These are phyloP conservation scores for Thalassia testudinum DNA, from an alignment of 116 monocot genomes.

Conservation along the genomic window DNA sequence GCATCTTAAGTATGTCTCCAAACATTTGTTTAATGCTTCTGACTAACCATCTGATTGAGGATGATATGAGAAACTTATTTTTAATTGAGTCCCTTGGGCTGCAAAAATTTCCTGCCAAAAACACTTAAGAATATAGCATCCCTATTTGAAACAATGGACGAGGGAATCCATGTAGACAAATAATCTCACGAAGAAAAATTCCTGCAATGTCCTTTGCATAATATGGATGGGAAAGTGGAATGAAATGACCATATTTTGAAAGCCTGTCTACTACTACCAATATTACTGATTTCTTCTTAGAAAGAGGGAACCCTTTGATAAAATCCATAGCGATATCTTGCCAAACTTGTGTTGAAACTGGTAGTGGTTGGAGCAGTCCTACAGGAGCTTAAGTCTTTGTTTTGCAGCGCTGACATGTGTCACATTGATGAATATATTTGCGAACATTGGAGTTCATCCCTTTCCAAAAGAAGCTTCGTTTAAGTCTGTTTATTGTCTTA, in stretches of 20 bases:
- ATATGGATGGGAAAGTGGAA: slow-evolving; percentile 4
- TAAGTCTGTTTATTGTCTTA: neutral
- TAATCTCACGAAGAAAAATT: neutral
- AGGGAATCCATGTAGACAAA: slow-evolving; percentile 1
- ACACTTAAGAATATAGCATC: neutral
- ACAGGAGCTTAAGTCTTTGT: neutral
- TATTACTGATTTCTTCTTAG: neutral
- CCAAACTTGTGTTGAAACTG: slow-evolving; percentile 1
- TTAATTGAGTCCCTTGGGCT: neutral
- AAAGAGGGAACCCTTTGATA: slow-evolving; percentile 5
- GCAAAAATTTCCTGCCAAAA: slow-evolving; percentile 4
- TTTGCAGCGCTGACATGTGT: slow-evolving; percentile 3
- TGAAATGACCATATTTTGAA: slow-evolving; percentile 4
- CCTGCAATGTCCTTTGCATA: slow-evolving; percentile 1
- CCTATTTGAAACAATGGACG: neutral
- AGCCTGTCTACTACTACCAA: slow-evolving; percentile 10
- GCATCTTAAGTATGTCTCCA: neutral
- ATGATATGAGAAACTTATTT: slow-evolving; percentile 3
- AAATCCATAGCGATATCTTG: slow-evolving; percentile 9
- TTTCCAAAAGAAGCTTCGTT: neutral
- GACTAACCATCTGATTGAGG: slow-evolving; percentile 2
- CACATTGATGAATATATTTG: neutral
- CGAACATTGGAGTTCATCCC: neutral
- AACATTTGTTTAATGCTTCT: slow-evolving; percentile 1
- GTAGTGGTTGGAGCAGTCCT: slow-evolving; percentile 8